A percentile compares a stretch with the other conserved stretches of the same genome.
These are phyloP conservation scores for Suillus americanus DNA, from an alignment of 768 basidiomycete genomes.

Conservation along the genomic window DNA sequence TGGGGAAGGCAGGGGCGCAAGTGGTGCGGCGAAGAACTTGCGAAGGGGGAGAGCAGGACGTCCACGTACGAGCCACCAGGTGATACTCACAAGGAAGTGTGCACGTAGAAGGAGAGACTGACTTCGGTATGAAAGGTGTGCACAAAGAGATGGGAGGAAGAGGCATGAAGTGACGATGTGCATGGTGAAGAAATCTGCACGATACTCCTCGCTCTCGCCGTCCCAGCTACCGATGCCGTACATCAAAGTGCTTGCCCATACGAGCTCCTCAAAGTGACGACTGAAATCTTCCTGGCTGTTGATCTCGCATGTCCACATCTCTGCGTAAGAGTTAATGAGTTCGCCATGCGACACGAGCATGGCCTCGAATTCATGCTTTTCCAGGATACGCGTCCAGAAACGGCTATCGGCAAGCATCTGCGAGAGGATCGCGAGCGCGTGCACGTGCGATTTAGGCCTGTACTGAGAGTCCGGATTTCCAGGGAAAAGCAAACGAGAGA, in stretches of 20 bases:
- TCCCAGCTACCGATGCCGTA: constrained; percentile 62
- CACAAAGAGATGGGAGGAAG: constrained; percentile 54
- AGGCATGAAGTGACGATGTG: constrained; percentile 70
- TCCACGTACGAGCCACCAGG: constrained; percentile 58
- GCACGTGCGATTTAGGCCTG: constrained; percentile 31
- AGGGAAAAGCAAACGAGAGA: constrained; percentile 33
- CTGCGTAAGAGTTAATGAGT: constrained; percentile 42
- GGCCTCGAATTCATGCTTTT: constrained; percentile 35
- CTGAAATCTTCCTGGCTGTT: constrained; percentile 38
- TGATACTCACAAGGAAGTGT: constrained; percentile 53
- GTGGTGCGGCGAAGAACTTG: constrained; percentile 44
- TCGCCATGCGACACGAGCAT: constrained; percentile 38
- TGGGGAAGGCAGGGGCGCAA: constrained; percentile 19
- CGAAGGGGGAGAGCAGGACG: constrained; percentile 49
- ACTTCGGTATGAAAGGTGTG: constrained; percentile 55
- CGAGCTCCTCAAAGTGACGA: constrained; percentile 60
- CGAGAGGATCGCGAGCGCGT: constrained; percentile 53
- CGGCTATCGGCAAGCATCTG: constrained; percentile 52
- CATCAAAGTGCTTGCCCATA: constrained; percentile 55
- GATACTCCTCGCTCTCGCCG: constrained; percentile 37
- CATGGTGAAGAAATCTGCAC: constrained; percentile 72
- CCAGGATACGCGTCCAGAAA: constrained; percentile 30
- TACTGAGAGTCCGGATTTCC: constrained; percentile 27
- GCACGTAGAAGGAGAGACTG: constrained; percentile 55
- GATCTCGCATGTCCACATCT: constrained; percentile 45